Percentiles rank a stretch among this genome's conserved stretches.
These are phyloP conservation scores for Pythium coloratum DNA, from an alignment of 352 stramenopile species.

Conservation along the genomic window DNA sequence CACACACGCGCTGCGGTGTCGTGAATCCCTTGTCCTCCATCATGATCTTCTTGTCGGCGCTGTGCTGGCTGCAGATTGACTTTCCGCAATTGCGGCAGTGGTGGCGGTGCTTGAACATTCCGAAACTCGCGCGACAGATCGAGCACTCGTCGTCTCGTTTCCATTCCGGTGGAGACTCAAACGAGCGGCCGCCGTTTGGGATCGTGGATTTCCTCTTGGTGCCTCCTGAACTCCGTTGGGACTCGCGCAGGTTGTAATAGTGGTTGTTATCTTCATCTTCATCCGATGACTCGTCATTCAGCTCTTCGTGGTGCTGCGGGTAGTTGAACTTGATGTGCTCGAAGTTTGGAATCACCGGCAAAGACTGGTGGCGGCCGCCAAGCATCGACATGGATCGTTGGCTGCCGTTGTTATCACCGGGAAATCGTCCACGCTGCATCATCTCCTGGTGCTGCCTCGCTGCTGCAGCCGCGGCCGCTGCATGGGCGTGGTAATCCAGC, in stretches of 20 bases:
- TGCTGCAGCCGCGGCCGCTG: conserved; percentile 20
- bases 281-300: conserved; percentile 22
- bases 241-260: conserved; percentile 1
- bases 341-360: conserved; percentile 58
- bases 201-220: neutral
- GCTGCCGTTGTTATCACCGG: neutral
- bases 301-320: conserved; percentile 7
- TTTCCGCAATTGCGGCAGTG: conserved; percentile 85
- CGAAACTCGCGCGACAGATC: conserved; percentile 72
- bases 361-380: conserved; percentile 47
- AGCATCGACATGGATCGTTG: conserved; percentile 15
- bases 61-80: conserved; percentile 82
- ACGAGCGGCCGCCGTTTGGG: conserved; percentile 7
- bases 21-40: conserved; percentile 75
- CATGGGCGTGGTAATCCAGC: conserved; percentile 33
- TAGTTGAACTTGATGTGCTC: conserved; percentile 31
- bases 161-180: conserved; percentile 70
- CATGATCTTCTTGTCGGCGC: conserved; percentile 75
- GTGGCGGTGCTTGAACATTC: conserved; percentile 86
- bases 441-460: conserved; percentile 28
- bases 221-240: neutral
- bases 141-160: conserved; percentile 77
- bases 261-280: conserved; percentile 29
- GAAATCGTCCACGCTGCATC: conserved; percentile 6
- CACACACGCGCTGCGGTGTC: conserved; percentile 74